A percentile compares a stretch with the other conserved stretches of the same genome.
Evolutionary conservation across 495 filamentous ascomycete genomes (phyloP).

Genomic region (Friedmanniomyces endolithicus): DNA sequence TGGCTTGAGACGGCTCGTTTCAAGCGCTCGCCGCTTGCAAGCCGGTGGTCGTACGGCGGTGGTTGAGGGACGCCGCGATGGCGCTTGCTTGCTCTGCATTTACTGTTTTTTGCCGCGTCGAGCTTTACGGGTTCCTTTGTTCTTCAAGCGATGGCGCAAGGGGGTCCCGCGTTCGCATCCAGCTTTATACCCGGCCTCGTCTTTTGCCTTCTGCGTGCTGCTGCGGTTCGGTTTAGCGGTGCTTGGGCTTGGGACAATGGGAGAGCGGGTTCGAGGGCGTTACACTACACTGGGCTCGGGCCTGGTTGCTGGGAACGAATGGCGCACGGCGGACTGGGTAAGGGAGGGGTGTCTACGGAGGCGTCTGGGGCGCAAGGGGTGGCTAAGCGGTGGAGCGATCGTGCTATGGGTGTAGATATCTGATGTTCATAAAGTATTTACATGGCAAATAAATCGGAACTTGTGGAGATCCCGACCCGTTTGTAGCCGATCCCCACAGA

Average conservation of each 20-base stretch:
- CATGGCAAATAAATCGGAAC: neutral
- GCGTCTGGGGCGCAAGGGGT: conserved; percentile 1
- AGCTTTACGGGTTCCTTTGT: conserved; percentile 1
- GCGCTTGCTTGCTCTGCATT: conserved; percentile 2
- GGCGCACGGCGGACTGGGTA: neutral
- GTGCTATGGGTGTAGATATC: neutral
- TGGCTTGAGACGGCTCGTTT: neutral
- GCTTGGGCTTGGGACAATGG: neutral
- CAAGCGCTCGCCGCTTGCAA: neutral
- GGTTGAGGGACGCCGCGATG: neutral
- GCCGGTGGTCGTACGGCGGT: neutral
- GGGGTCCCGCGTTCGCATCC: neutral
- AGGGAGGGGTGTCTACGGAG: neutral
- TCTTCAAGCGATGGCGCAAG: conserved; percentile 9
- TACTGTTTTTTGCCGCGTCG: conserved; percentile 10
- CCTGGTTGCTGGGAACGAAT: neutral
- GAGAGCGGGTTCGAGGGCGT: neutral
- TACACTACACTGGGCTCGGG: neutral
- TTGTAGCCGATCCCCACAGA: too few species aligned
- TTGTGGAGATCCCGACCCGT: too few species aligned
- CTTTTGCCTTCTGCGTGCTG: too few species aligned
- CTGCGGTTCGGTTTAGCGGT: neutral
- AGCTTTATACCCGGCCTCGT: neutral
- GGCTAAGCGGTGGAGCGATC: neutral
- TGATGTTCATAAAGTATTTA: neutral